Evolutionary conservation across 2,329 filamentous ascomycete species (phyloP).

Genomic region (Clarireedia monteithiana): DNA sequence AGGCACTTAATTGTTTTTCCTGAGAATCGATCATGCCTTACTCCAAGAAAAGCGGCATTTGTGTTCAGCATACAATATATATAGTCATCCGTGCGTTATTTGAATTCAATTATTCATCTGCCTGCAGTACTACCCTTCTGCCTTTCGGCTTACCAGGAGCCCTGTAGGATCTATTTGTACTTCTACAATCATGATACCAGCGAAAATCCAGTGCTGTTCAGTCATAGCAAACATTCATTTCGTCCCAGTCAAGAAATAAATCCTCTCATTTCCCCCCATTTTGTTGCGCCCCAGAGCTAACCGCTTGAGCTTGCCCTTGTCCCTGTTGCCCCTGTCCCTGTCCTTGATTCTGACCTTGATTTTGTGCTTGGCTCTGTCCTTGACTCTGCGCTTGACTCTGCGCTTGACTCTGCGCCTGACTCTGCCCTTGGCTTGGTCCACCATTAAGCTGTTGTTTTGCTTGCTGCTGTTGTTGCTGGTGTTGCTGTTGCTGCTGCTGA

Average conservation of each 20-base stretch:
- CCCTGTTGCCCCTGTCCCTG: background rate
- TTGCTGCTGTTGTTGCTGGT: constrained; percentile 8
- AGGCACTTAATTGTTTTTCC: background rate
- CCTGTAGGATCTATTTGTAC: constrained; percentile 2
- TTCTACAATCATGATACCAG: constrained; percentile 4
- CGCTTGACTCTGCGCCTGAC: too few species aligned
- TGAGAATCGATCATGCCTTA: background rate
- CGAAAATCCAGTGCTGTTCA: background rate
- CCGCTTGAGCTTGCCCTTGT: constrained; percentile 6
- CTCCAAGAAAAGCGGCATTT: background rate
- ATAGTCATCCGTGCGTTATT: background rate
- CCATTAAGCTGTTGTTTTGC: constrained; percentile 11
- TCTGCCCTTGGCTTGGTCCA: constrained; percentile 8
- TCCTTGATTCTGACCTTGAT: too few species aligned
- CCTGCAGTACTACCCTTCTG: background rate
- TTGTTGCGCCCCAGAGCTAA: constrained; percentile 10
- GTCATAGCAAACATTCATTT: background rate
- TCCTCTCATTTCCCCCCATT: constrained; percentile 2
- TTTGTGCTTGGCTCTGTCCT: background rate
- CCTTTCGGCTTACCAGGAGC: background rate
- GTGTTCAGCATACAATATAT: background rate
- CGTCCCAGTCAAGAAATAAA: background rate
- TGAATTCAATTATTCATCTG: constrained; percentile 1
- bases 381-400: too few species aligned
- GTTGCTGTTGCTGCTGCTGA: constrained; percentile 29